Evolutionary conservation across 192 early-diverging fungal species (phyloP).

Genomic region (Podila epigama): DNA sequence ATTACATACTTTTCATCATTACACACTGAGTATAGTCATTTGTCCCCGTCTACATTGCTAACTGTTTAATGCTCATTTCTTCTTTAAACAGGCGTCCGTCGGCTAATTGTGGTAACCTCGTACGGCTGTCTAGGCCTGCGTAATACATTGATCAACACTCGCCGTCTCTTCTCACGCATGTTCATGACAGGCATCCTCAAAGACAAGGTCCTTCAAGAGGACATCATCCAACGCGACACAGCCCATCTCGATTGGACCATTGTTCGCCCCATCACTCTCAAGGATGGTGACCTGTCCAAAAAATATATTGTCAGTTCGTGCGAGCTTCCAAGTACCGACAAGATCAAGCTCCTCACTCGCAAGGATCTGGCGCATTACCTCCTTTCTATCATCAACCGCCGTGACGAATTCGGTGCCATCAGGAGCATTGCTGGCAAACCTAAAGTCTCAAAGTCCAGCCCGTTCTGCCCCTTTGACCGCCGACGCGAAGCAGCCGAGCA

Average conservation of each 20-base stretch:
- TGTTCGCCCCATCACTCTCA: constrained; percentile 40
- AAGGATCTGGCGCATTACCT: constrained; percentile 52
- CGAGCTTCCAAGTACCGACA: constrained; percentile 25
- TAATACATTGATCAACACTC: constrained; percentile 33
- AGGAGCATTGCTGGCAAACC: constrained; percentile 39
- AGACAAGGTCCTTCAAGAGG: constrained; percentile 50
- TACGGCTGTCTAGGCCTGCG: constrained; percentile 35
- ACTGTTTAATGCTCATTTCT: background rate
- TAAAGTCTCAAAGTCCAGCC: background rate
- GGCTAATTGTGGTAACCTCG: constrained; percentile 44
- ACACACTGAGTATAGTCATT: background rate
- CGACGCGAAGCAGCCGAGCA: background rate
- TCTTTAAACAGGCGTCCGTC: constrained; percentile 19
- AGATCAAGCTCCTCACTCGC: constrained; percentile 37
- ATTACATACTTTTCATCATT: background rate
- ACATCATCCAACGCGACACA: constrained; percentile 39
- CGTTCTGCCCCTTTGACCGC: background rate
- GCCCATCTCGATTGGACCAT: constrained; percentile 52
- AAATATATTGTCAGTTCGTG: constrained; percentile 31
- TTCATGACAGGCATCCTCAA: constrained; percentile 48
- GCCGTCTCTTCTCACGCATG: constrained; percentile 30
- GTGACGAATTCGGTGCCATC: constrained; percentile 13
- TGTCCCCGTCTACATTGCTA: background rate
- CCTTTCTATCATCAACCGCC: constrained; percentile 37
- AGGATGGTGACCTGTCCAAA: constrained; percentile 36